These are phyloP conservation scores for Plasmodium sp. DNA, from an alignment of 169 alveolate genomes.

Conservation along the genomic window DNA sequence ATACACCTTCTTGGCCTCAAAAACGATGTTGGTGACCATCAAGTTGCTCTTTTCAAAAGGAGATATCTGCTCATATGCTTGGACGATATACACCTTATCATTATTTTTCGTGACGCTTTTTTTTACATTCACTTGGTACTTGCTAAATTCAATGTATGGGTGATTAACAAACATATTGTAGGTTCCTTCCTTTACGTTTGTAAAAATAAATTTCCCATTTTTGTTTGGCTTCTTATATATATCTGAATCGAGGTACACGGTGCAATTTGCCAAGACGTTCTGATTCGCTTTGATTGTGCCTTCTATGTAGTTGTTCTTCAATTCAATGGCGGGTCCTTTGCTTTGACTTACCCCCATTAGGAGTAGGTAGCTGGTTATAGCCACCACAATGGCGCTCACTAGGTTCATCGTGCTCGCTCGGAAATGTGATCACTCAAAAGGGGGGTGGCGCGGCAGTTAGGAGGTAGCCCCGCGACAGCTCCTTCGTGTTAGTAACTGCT, in stretches of 20 bases:
- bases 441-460: not conserved
- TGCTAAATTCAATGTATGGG: constrained; percentile 66
- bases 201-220: constrained; percentile 67
- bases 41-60: constrained; percentile 70
- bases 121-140: constrained; percentile 65
- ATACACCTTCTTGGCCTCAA: constrained; percentile 33
- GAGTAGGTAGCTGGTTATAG: not conserved
- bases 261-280: constrained; percentile 36
- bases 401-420: not conserved
- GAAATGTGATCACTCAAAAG: not conserved
- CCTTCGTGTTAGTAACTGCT: not conserved
- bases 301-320: constrained; percentile 68
- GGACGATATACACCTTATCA: constrained; percentile 42
- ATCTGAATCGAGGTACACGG: constrained; percentile 65
- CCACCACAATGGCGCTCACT: not conserved
- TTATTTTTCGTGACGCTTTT: constrained; percentile 42
- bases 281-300: constrained; percentile 21
- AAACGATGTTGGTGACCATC: constrained; percentile 36
- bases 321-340: constrained; percentile 32
- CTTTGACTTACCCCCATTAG: not conserved
- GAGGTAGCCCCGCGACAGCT: not conserved
- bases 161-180: constrained; percentile 61
- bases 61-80: constrained; percentile 52
- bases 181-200: constrained; percentile 68
- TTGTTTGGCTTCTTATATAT: constrained; percentile 37